Conservation (phyloP, 1,284 basidiomycete genomes). For the Irpex lacteus region DNA sequence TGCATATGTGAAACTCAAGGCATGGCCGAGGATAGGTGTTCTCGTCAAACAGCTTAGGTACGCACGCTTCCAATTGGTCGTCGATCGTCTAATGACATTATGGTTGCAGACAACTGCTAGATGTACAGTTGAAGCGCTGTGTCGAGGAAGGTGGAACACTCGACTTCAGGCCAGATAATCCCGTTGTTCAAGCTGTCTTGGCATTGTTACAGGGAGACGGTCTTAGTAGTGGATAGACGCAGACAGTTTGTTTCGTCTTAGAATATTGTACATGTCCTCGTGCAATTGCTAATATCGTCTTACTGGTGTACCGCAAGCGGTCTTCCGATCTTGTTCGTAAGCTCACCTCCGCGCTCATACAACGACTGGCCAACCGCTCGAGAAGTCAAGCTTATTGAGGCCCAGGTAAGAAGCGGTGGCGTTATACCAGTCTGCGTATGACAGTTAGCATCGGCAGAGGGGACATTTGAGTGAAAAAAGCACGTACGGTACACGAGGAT, state of each 20-base stretch:
- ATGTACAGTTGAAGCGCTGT: constrained; percentile 62
- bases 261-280: not conserved
- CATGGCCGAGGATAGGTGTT: constrained; percentile 87
- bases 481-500: not conserved
- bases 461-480: not conserved
- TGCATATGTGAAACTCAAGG: constrained; percentile 60
- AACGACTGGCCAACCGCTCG: not conserved
- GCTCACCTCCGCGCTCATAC: not conserved
- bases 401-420: not conserved
- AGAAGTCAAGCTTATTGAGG: not conserved
- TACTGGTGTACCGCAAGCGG: no score
- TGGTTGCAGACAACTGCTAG: constrained; percentile 55
- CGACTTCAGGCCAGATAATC: constrained; percentile 47
- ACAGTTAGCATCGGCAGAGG: no score
- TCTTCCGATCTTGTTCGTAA: no score
- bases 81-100: not conserved
- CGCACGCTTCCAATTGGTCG: constrained; percentile 17
- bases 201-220: constrained; percentile 67
- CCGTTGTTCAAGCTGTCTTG: constrained; percentile 69
- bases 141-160: constrained; percentile 53
- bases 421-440: not conserved
- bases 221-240: constrained; percentile 20
- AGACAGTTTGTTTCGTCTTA: not conserved
- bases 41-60: constrained; percentile 88
- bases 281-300: no score